Conservation (phyloP, 495 filamentous ascomycete genomes). For the Penicillium parvum region DNA sequence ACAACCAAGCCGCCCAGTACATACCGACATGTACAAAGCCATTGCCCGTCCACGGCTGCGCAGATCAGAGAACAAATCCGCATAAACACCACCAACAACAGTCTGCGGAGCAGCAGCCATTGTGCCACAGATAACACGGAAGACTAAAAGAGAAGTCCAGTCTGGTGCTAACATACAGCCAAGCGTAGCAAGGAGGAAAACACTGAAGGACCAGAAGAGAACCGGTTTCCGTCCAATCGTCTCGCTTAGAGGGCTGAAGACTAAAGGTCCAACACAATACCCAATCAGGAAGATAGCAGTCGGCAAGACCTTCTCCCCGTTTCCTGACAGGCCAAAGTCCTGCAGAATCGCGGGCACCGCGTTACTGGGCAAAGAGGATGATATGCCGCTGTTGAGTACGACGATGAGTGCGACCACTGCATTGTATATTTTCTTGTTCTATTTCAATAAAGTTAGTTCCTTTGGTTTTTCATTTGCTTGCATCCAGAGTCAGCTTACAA, state of each 20-base stretch:
- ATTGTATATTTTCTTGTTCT: slow-evolving; percentile 56
- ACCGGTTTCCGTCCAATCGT: slow-evolving; percentile 62
- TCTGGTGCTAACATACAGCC: slow-evolving; percentile 65
- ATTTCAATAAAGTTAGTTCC: slow-evolving; percentile 2
- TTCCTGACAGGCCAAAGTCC: slow-evolving; percentile 33
- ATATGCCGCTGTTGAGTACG: slow-evolving; percentile 71
- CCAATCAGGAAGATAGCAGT: slow-evolving; percentile 73
- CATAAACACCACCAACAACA: slow-evolving; percentile 67
- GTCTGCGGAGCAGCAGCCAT: slow-evolving; percentile 65
- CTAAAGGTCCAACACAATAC: slow-evolving; percentile 60
- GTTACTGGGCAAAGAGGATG: slow-evolving; percentile 63
- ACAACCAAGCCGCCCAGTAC: slow-evolving; percentile 14
- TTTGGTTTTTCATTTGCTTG: background rate
- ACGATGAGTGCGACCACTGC: slow-evolving; percentile 52
- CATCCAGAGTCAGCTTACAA: slow-evolving; percentile 19
- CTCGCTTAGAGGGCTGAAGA: slow-evolving; percentile 69
- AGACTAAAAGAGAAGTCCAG: slow-evolving; percentile 62
- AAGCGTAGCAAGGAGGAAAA: slow-evolving; percentile 65
- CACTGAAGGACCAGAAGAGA: slow-evolving; percentile 55
- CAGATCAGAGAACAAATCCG: slow-evolving; percentile 62
- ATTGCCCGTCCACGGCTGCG: slow-evolving; percentile 62
- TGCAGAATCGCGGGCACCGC: slow-evolving; percentile 49
- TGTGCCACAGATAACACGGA: slow-evolving; percentile 61
- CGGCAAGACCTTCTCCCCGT: slow-evolving; percentile 57
- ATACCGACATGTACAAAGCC: slow-evolving; percentile 66